Percentiles rank a stretch among this genome's conserved stretches.
phyloP scores from a whole-genome alignment of 2,329 filamentous ascomycete genomes.

The Scolecobasidium constrictum region DNA sequence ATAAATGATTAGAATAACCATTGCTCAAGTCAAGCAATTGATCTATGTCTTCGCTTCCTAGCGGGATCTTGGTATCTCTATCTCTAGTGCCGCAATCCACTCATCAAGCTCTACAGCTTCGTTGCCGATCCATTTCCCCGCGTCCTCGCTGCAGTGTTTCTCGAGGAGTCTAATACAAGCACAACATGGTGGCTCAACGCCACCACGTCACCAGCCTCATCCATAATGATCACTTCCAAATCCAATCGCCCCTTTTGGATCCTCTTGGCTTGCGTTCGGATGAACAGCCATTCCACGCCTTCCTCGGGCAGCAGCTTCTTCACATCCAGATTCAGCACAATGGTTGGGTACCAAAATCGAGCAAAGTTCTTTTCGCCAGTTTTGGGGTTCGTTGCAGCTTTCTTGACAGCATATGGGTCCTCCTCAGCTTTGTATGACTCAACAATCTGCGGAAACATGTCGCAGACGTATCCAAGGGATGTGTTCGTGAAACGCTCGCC shows the following conservation, averaged over 20 bases:
- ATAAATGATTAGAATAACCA: too few species aligned
- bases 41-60: too few species aligned
- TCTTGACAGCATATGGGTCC: conserved; percentile 22
- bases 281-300: conserved; percentile 63
- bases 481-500: conserved; percentile 53
- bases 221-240: conserved; percentile 57
- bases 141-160: conserved; percentile 45
- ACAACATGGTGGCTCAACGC: conserved; percentile 58
- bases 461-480: conserved; percentile 53
- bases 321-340: conserved; percentile 64
- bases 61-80: too few species aligned
- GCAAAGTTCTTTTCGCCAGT: conserved; percentile 20
- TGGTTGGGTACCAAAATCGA: conserved; percentile 63
- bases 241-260: conserved; percentile 65
- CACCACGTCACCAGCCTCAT: conserved; percentile 53
- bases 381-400: conserved; percentile 16
- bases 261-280: conserved; percentile 53
- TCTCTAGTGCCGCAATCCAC: too few species aligned
- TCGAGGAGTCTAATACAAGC: conserved; percentile 50
- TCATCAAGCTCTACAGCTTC: too few species aligned
- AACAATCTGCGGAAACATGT: conserved; percentile 58
- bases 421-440: conserved; percentile 32
- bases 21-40: too few species aligned
- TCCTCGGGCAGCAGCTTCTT: conserved; percentile 59
- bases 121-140: background rate